Conservation (phyloP, 768 basidiomycete genomes). For the Russula sp. region DNA sequence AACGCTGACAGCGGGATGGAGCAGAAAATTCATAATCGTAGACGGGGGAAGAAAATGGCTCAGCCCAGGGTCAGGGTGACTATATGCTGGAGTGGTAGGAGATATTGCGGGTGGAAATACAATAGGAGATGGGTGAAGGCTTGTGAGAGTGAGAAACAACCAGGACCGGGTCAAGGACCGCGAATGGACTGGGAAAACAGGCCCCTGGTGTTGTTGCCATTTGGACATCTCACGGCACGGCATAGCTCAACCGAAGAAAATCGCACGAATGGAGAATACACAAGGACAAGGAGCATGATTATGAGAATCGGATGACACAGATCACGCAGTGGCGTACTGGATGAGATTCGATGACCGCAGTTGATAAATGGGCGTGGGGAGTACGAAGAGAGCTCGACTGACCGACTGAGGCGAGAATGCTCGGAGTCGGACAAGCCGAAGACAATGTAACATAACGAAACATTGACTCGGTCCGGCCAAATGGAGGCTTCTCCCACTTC, state of each 20-base stretch:
- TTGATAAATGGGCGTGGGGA: background rate
- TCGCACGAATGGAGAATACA: background rate
- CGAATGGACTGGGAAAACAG: background rate
- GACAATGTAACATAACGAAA: background rate
- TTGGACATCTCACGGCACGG: background rate
- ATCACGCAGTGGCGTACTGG: background rate
- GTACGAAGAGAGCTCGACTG: background rate
- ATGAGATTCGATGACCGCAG: background rate
- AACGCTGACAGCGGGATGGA: background rate
- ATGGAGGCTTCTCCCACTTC: too few relatives aligned
- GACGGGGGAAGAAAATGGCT: background rate
- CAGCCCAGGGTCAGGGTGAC: slow-evolving; percentile 22
- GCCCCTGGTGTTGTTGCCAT: background rate
- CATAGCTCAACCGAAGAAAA: background rate
- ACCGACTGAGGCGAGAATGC: background rate
- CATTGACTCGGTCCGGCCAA: too few relatives aligned
- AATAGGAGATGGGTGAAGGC: background rate
- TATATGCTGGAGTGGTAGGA: slow-evolving; percentile 70
- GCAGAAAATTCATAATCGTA: slow-evolving; percentile 75
- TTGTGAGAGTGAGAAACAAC: slow-evolving; percentile 4
- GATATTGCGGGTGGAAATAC: slow-evolving; percentile 29
- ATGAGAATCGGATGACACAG: background rate
- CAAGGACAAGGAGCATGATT: background rate
- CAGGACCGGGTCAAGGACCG: background rate
- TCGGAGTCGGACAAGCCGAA: background rate